Base-by-base conservation (phyloP, 140 eudicot species). In the Bidens hawaiensis region DNA sequence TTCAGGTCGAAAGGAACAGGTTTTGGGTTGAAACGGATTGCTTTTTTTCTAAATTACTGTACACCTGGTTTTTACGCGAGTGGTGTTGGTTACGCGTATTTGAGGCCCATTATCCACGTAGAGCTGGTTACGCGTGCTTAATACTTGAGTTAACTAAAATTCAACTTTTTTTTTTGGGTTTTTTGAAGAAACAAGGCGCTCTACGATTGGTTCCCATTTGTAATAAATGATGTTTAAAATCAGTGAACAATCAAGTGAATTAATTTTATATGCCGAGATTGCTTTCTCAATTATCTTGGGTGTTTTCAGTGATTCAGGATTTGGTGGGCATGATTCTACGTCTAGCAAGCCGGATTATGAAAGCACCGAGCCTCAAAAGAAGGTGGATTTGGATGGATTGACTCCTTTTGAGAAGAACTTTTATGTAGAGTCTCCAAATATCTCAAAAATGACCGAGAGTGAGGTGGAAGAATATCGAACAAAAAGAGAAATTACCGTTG, bases 391-490 rank as follows among this genome's bases (percentile, higher is more conserved):
- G 82, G 96, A 91, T 16, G 99, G 95, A 2, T 60, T 88, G 77
- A 80, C 83, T 58, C 95, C 93, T 5, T 88, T 91, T 41, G 96
- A 93, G 83, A 93, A 93, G 84, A 93, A 93, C 63, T 93, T 93
- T 42, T 93, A 93, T 56, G 88, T 88, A 4, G 99, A 93, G 77
- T 82, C 96, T 7, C 73, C 89, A 2, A 65, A 87, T 17, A 76
- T 93, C 31, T 79, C 93, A 17, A 85, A 84, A 25, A 88, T 93
- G 96, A 25, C 96, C 6, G 99, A 88, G 58, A 62, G 49, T 21
- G 99, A 93, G 68, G 96, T 85, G 42, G 99, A 85, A 63, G 96
- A 88, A 21, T 93, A 88, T 34, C 73, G 99, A 74, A 71, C 14
- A 30, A 69, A 46, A 30, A 65, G 96, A 69, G 99, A 93, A 79